These are phyloP conservation scores for Leccinum disarticulatum DNA, from an alignment of 768 basidiomycete species.

Conservation along the genomic window DNA sequence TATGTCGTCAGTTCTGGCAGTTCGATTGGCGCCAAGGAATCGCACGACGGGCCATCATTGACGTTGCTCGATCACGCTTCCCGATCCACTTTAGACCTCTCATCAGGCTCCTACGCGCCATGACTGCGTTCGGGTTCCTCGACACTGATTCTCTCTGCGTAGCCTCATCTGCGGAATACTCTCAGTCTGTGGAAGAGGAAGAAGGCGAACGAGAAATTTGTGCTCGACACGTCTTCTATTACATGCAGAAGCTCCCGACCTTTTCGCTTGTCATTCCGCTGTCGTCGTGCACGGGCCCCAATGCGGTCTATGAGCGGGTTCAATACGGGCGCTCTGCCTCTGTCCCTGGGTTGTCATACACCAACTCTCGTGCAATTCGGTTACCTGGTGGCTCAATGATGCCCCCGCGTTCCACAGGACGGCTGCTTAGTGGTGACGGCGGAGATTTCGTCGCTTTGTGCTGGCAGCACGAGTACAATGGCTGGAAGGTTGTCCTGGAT, in stretches of 20 bases:
- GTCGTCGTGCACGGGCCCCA: constrained; percentile 59
- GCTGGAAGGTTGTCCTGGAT: constrained; percentile 86
- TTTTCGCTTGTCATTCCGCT: constrained; percentile 74
- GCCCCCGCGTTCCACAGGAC: constrained; percentile 63
- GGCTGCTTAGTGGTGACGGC: constrained; percentile 69
- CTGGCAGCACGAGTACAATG: constrained; percentile 83
- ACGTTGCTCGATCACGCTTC: constrained; percentile 79
- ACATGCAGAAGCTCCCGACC: constrained; percentile 67
- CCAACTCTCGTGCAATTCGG: constrained; percentile 63
- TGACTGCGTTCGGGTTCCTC: constrained; percentile 75
- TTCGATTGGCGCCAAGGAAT: constrained; percentile 67
- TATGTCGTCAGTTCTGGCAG: constrained; percentile 84
- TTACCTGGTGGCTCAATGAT: constrained; percentile 78
- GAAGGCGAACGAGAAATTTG: constrained; percentile 57
- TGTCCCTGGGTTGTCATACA: constrained; percentile 54
- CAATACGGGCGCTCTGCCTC: constrained; percentile 52
- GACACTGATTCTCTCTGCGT: constrained; percentile 69
- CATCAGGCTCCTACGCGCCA: constrained; percentile 67
- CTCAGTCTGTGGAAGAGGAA: constrained; percentile 38
- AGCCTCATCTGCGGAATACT: constrained; percentile 41
- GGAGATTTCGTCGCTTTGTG: constrained; percentile 64
- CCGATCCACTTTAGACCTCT: constrained; percentile 76
- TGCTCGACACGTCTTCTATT: constrained; percentile 70
- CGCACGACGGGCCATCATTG: constrained; percentile 76
- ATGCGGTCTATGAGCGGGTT: constrained; percentile 70